Base-by-base conservation (phyloP, 768 basidiomycete genomes). In the Infundibulicybe gibba region DNA sequence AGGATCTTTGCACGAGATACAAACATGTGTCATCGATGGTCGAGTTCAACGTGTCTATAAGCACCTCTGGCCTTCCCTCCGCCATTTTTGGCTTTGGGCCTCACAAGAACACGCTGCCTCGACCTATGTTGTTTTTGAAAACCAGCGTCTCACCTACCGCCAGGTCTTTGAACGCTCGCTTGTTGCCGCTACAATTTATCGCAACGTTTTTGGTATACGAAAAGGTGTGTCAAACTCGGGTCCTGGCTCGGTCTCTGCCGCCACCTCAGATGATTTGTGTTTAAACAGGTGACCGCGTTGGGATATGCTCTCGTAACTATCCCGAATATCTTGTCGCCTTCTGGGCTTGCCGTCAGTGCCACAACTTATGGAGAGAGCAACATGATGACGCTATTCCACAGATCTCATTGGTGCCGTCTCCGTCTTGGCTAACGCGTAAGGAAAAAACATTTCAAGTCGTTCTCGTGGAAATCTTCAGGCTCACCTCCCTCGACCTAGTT, bases 101-200 rank as follows among this genome's bases (percentile, higher is more conserved):
- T 58, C 63, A 3, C 44, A 65, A 33, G 51, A 68, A 42, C 71
- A 74, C 48, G 56, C 48, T 40, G 60, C 74, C 44, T 60, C 60
- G 15, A 65, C 69, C 1, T 81, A 79, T 53, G 49, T 79, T 43
- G 72, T 81, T 12, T 79, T 72, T 53, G 79, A 79, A 53, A 56
- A 63, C 2, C 67, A 76, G 41, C 63, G 76, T 6, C 59, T 68
- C 35, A 74, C 75, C 17, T 80, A 63, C 56, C 54, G 58, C 2
- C 59, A 80, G 41, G 54, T 69, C 11, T 65, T 70, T 38, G 54
- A 62, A 12, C 62, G 61, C 14, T 69, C 72, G 3, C 45, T 66
- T 17, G 68, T 61, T 42, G 62, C 68, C 9, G 71, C 71, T 5
- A 58, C 54, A n/a, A 58, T 65, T 51, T 77, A 54, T 49, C 55